Evolutionary conservation across 129 eudicot species (phyloP).

Genomic region (Lactuca sativa): DNA sequence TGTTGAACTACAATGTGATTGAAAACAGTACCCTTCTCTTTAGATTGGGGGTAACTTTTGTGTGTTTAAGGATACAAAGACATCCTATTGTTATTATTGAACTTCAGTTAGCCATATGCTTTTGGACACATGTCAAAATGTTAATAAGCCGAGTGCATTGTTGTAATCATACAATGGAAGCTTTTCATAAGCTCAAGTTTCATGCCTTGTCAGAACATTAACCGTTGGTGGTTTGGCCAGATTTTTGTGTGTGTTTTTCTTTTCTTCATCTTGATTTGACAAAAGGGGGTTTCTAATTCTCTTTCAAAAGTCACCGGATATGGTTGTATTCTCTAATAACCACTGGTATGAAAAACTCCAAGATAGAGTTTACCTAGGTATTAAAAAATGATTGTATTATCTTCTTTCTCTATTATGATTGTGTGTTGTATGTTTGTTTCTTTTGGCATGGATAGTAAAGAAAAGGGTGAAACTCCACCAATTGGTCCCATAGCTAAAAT

Average conservation of each 20-base stretch:
- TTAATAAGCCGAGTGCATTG: constrained; percentile 38
- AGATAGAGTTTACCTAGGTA: no score
- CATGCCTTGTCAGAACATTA: not conserved
- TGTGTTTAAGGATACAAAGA: constrained; percentile 36
- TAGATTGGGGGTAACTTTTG: constrained; percentile 28
- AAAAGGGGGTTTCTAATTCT: no score
- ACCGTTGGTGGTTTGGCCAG: not conserved
- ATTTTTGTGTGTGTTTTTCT: not conserved
- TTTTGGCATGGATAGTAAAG: not conserved
- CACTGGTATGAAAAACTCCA: no score
- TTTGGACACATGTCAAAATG: constrained; percentile 24
- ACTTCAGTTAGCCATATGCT: constrained; percentile 9
- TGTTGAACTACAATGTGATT: constrained; percentile 17
- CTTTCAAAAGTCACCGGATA: no score
- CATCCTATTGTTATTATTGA: constrained; percentile 24
- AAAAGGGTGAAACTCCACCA: no score
- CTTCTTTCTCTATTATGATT: not conserved
- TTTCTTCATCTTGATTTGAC: not conserved
- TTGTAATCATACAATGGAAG: constrained; percentile 14
- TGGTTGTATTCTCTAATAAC: no score
- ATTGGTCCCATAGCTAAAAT: no score
- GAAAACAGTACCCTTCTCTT: constrained; percentile 31
- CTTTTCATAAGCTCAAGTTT: not conserved
- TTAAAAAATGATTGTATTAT: not conserved
- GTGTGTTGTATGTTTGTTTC: not conserved